A percentile compares a stretch with the other conserved stretches of the same genome.
phyloP scores from a whole-genome alignment of 2,329 filamentous ascomycete species.

The Raffaelea deltoideospora region DNA sequence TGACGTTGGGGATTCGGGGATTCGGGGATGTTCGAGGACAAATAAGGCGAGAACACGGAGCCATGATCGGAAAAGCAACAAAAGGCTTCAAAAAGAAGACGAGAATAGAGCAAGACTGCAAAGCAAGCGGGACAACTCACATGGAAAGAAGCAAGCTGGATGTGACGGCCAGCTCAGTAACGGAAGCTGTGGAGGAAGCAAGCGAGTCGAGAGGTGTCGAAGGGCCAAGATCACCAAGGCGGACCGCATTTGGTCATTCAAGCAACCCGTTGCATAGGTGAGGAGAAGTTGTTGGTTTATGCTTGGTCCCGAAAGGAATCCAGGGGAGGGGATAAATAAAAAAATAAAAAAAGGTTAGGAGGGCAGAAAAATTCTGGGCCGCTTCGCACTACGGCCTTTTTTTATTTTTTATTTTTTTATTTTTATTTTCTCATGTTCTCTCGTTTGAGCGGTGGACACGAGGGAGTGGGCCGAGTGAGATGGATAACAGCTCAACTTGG shows the following conservation, averaged over 20 bases:
- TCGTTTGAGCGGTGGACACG: no score
- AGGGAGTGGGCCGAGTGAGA: no score
- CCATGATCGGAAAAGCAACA: constrained; percentile 1
- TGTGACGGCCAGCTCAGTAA: constrained; percentile 29
- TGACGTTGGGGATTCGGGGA: not conserved
- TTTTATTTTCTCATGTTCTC: no score
- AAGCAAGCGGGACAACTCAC: constrained; percentile 17
- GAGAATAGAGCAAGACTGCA: no score
- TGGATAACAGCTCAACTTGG: no score
- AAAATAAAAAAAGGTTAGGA: no score
- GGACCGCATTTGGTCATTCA: constrained; percentile 30
- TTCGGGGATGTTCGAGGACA: not conserved
- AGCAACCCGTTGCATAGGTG: constrained; percentile 12
- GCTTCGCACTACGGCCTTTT: no score
- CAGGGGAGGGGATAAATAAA: not conserved
- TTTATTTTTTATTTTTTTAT: no score
- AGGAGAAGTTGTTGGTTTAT: not conserved
- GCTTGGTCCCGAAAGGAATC: constrained; percentile 11
- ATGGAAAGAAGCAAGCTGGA: constrained; percentile 25
- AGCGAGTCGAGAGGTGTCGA: constrained; percentile 24
- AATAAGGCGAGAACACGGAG: not conserved
- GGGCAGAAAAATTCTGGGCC: no score
- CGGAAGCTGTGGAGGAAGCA: constrained; percentile 19
- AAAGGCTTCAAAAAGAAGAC: constrained; percentile 4
- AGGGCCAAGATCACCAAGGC: constrained; percentile 25